Conservation (phyloP, 169 alveolate species). For the Blepharisma undulans region DNA sequence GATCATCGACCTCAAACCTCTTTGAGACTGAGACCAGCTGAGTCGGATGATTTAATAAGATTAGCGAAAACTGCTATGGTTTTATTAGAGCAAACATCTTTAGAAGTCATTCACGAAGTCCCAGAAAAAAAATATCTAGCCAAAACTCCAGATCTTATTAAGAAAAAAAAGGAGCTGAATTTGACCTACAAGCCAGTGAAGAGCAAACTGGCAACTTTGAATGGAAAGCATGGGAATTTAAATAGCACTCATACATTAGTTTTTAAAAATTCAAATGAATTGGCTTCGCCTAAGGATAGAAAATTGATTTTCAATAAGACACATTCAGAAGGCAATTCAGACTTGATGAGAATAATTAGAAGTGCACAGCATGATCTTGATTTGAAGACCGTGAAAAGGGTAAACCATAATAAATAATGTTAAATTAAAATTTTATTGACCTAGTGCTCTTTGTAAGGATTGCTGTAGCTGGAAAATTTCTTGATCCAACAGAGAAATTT, state of each 20-base stretch:
- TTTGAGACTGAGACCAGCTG: neutral
- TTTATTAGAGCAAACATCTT: neutral
- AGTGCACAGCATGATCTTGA: neutral
- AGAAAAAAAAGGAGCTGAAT: neutral
- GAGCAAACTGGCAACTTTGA: neutral
- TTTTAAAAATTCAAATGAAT: neutral
- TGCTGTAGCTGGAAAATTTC: conserved; percentile 9
- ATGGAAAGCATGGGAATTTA: neutral
- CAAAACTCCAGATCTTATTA: neutral
- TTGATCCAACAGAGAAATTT: neutral
- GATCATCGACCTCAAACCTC: neutral
- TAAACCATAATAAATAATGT: neutral
- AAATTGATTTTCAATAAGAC: neutral
- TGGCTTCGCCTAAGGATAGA: neutral
- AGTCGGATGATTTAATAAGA: neutral
- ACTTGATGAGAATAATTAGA: neutral
- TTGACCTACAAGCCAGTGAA: neutral
- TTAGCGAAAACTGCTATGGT: neutral
- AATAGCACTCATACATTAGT: neutral
- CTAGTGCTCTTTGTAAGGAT: neutral
- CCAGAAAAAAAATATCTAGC: neutral
- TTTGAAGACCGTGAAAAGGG: neutral
- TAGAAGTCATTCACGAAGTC: neutral
- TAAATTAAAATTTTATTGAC: neutral
- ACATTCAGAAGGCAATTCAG: neutral